Evolutionary conservation across 2,329 filamentous ascomycete species (phyloP), one percentile per base, ranked within the genome.

Genomic region (Ceratocystis huliohia): DNA sequence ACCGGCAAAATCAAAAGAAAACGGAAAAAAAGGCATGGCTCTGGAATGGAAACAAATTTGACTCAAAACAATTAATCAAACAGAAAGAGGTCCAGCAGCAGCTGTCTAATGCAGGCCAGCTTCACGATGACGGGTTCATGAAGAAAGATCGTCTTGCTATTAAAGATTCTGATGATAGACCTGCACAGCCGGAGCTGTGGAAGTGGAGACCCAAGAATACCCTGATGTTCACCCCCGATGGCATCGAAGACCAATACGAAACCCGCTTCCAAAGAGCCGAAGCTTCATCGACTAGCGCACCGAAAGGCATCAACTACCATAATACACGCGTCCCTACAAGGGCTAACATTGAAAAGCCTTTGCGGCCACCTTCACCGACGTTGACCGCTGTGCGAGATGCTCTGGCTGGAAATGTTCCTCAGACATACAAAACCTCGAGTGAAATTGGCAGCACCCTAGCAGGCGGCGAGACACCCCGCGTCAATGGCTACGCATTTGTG

Each of bases 401-500:
- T 7, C 91, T 96, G 66, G 85, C 88, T 1, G 90, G 91, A 8
- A 84, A 80, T 6, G 84, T 87, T 3, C 82, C 84, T 7, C 77
- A 80, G 1, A 82, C 80, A 7, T 83, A 86, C 28, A 84, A 84
- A 13, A 86, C 90, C 70, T 83, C 83, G 0, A 78, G 72, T 5
- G 78, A 75, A 3, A 74, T 78, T 8, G 65, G 65, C 5, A 68
- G 67, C 53, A 63, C 65, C 4, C 80, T 80, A 1, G 71, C 71
- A 0, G 79, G 80, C 0, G 88, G 87, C 17, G 82, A 81, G 67
- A 97, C 93, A 0, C 94, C 93, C 0, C 83, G 90, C 1, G 89
- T 97, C 0, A 96, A 95, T 69, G 94, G 94, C 1, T 99, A 96
- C 74, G 84, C 91, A 0, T 97, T 96, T 75, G 92, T 99, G 45